Conservation (phyloP, 768 basidiomycete species). For the Termitomyces sp. region DNA sequence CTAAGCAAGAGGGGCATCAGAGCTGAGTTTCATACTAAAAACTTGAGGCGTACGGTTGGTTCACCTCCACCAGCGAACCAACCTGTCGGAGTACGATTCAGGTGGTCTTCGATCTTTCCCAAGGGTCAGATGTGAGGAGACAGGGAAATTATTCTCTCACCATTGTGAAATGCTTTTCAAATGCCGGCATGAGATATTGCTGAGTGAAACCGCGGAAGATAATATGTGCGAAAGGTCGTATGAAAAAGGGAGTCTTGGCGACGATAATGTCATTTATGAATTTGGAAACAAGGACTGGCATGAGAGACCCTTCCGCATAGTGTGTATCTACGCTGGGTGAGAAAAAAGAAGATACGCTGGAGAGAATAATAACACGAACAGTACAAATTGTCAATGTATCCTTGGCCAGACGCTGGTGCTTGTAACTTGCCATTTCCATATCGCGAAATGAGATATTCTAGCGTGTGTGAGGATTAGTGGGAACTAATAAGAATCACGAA, state of each 20-base stretch:
- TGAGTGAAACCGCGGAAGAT: conserved; percentile 24
- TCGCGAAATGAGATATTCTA: conserved; percentile 18
- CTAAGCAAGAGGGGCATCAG: not conserved
- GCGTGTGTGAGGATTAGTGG: not conserved
- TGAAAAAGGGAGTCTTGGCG: conserved; percentile 25
- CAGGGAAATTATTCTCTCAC: conserved; percentile 13
- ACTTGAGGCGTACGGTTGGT: conserved; percentile 13
- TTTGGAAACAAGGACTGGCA: conserved; percentile 33
- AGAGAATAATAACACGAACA: conserved; percentile 3
- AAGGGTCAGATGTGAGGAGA: not conserved
- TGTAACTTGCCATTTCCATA: conserved; percentile 14
- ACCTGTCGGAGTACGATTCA: conserved; percentile 8
- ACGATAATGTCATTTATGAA: conserved; percentile 26
- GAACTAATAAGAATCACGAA: not conserved
- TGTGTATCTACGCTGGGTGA: conserved; percentile 8
- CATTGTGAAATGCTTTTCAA: conserved; percentile 23
- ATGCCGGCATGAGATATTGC: conserved; percentile 19
- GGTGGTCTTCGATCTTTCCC: conserved; percentile 12
- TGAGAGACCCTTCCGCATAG: conserved; percentile 20
- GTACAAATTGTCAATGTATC: conserved; percentile 16
- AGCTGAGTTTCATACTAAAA: not conserved
- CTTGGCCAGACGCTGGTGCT: conserved; percentile 9
- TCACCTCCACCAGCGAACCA: conserved; percentile 19
- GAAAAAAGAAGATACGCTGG: not conserved
- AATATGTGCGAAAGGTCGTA: conserved; percentile 27